A percentile compares a stretch with the other conserved stretches of the same genome.
phyloP scores from a whole-genome alignment of 768 basidiomycete genomes.

The Boletus coccyginus region DNA sequence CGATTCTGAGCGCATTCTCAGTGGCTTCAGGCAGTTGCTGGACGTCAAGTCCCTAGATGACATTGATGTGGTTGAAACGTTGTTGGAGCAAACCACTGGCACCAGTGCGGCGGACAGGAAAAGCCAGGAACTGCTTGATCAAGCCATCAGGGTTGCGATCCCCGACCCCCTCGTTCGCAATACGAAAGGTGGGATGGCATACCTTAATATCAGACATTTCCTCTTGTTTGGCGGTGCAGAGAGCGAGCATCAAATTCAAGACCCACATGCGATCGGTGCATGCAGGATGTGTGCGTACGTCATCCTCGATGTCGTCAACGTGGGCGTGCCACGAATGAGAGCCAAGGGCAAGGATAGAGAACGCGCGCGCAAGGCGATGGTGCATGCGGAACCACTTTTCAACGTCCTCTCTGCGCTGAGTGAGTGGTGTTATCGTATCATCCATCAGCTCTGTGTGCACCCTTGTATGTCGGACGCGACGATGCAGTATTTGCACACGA shows the following conservation, averaged over 20 bases:
- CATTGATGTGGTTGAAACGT: constrained; percentile 54
- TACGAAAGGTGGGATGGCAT: constrained; percentile 56
- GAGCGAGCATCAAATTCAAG: constrained; percentile 67
- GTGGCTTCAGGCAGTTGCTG: constrained; percentile 73
- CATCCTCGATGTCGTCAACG: constrained; percentile 72
- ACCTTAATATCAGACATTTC: constrained; percentile 86
- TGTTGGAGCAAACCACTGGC: constrained; percentile 63
- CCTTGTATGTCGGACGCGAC: constrained; percentile 76
- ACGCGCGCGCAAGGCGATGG: constrained; percentile 26
- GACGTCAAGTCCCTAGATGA: constrained; percentile 60
- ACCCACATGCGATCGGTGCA: constrained; percentile 73
- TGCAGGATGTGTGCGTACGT: constrained; percentile 74
- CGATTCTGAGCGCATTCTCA: constrained; percentile 85
- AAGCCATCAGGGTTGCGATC: constrained; percentile 72
- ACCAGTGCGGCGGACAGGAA: constrained; percentile 66
- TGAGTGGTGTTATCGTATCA: constrained; percentile 78
- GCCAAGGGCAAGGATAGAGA: constrained; percentile 37
- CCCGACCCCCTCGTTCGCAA: constrained; percentile 81
- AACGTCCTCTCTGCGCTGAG: constrained; percentile 70
- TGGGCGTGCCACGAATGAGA: constrained; percentile 62
- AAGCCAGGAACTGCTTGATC: constrained; percentile 47
- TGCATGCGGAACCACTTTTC: constrained; percentile 52
- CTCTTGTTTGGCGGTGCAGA: constrained; percentile 69
- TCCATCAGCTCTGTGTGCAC: constrained; percentile 88
- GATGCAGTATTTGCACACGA: constrained; percentile 81